Percentiles rank a stretch among this genome's conserved stretches.
phyloP scores from a whole-genome alignment of 2,329 filamentous ascomycete genomes.

The Magnaporthiopsis poae region DNA sequence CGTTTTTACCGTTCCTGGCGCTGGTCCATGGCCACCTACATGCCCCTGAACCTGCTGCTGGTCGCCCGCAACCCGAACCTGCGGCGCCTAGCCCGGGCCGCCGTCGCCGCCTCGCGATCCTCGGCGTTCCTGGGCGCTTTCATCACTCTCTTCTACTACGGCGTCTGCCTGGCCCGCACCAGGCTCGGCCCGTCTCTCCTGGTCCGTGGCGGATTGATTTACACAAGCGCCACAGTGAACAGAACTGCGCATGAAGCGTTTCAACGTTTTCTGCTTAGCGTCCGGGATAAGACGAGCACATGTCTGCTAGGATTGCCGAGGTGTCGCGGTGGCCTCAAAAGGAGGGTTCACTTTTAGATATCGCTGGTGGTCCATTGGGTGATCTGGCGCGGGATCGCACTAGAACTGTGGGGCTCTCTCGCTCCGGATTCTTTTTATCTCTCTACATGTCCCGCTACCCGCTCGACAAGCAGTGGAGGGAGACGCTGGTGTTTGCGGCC shows the following conservation, averaged over 20 bases:
- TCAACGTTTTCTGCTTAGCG: too few species aligned
- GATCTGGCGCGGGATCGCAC: too few species aligned
- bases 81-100: slow-evolving; percentile 35
- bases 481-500: slow-evolving; percentile 55
- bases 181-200: slow-evolving; percentile 61
- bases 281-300: too few species aligned
- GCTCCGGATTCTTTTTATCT: too few species aligned
- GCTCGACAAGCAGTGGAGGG: slow-evolving; percentile 53
- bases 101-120: slow-evolving; percentile 55
- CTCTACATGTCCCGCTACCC: too few species aligned
- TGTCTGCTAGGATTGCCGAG: too few species aligned
- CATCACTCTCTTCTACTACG: slow-evolving; percentile 73
- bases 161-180: slow-evolving; percentile 67
- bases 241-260: too few species aligned
- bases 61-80: slow-evolving; percentile 41
- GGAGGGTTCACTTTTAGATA: too few species aligned
- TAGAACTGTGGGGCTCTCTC: too few species aligned
- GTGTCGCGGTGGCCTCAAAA: too few species aligned
- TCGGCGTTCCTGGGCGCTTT: slow-evolving; percentile 71
- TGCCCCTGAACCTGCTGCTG: slow-evolving; percentile 63
- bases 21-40: slow-evolving; percentile 67
- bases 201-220: slow-evolving; percentile 20
- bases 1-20: slow-evolving; percentile 61
- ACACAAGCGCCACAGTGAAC: too few species aligned
- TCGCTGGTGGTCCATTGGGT: too few species aligned